Evolutionary conservation across 768 basidiomycete species (phyloP), one percentile per base, ranked within the genome.

Genomic region (Lactarius evosmus): DNA sequence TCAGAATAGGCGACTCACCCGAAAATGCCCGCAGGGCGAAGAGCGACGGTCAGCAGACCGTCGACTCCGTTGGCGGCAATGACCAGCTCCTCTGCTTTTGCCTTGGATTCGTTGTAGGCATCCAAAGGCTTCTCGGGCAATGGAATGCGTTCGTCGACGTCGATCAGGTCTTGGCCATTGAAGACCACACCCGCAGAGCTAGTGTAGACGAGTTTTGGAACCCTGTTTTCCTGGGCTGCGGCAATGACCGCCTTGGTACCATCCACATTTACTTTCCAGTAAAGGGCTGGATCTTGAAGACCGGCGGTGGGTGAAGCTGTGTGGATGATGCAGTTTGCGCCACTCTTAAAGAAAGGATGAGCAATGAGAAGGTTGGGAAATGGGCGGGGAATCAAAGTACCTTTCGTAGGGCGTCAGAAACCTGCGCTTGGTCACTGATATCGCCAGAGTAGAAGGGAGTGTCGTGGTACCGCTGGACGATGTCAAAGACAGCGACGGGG

Each of bases 51-150:
- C 66, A 91, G 75, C 7, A 98, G 79, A 16, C 91, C 93, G 25
- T 83, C 84, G 70, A 88, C 84, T 4, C 90, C 92, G 70, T 98
- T 99, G 16, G 97, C 91, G 32, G 80, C 85, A 3, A 99, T 78
- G 8, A 98, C 88, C 40, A 90, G 78, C 38, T 82, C 79, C 74
- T 98, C 96, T 0, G 90, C 95, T 73, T 89, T 83, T 14, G 89
- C 91, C 75, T 99, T 99, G 14, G 95, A 93, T 63, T 90, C 89
- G 72, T 95, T 98, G 76, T 99, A 99, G 0, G 90, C 88, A 74
- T 98, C 95, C 74, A 94, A 80, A 4, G 87, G 85, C 40, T 83
- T 83, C 46, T 82, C 82, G 0, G 93, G 93, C 63, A 83, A 81
- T 0, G 86, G 84, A 44, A 91, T 74, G 9, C 97, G 85, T 77